These are phyloP conservation scores for Heterobasidion irregulare DNA, from an alignment of 1,284 basidiomycete species.

Conservation along the genomic window DNA sequence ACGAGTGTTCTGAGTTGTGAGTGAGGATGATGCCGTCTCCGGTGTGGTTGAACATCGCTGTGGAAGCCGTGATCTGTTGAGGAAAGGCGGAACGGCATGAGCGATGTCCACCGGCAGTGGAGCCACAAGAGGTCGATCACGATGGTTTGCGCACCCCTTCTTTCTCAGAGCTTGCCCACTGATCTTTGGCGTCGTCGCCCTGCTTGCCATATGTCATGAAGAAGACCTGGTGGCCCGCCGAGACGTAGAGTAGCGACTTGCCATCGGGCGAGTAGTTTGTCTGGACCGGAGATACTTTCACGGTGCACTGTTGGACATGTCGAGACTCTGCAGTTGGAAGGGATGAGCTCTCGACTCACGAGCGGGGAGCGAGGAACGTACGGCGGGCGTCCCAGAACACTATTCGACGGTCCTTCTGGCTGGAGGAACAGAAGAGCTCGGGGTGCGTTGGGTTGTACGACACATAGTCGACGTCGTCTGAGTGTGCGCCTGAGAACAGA, in stretches of 20 bases:
- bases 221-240: conserved; percentile 45
- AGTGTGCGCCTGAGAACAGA: conserved; percentile 58
- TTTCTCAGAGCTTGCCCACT: conserved; percentile 47
- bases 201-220: conserved; percentile 48
- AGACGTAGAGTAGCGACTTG: conserved; percentile 52
- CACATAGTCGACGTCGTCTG: conserved; percentile 67
- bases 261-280: conserved; percentile 69
- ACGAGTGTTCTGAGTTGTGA: conserved; percentile 48
- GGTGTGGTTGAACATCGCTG: conserved; percentile 61
- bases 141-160: conserved; percentile 27
- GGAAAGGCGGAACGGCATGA: not conserved
- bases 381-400: conserved; percentile 81
- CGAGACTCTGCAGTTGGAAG: conserved; percentile 48
- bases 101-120: not conserved
- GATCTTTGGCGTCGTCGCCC: conserved; percentile 47
- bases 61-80: conserved; percentile 38
- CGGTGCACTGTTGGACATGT: conserved; percentile 44
- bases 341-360: not conserved
- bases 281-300: conserved; percentile 51
- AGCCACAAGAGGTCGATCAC: not conserved
- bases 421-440: conserved; percentile 70
- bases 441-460: conserved; percentile 79
- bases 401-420: conserved; percentile 61
- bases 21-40: conserved; percentile 63
- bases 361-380: conserved; percentile 26